Evolutionary conservation across 352 stramenopile species (phyloP).

Genomic region (Globisporangium camurandrum): DNA sequence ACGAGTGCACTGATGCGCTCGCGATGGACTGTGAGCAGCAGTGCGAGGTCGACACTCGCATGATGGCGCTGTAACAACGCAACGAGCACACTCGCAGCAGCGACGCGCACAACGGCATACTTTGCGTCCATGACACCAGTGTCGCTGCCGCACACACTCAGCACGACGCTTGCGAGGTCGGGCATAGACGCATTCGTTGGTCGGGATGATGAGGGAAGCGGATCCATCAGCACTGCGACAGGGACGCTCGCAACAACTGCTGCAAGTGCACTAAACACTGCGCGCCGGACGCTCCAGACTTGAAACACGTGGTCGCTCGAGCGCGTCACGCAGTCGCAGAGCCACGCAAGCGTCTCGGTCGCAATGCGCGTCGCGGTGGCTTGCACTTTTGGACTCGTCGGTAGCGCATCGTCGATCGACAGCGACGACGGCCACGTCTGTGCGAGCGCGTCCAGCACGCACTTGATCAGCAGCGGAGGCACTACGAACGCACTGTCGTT

Average conservation of each 20-base stretch:
- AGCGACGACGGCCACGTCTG: constrained; percentile 31
- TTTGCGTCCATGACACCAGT: constrained; percentile 56
- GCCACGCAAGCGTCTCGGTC: constrained; percentile 38
- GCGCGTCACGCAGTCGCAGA: constrained; percentile 28
- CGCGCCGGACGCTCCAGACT: constrained; percentile 61
- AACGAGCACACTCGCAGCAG: constrained; percentile 37
- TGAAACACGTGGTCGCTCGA: constrained; percentile 37
- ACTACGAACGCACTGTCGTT: constrained; percentile 9
- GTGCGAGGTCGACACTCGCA: constrained; percentile 21
- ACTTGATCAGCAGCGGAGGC: constrained; percentile 63
- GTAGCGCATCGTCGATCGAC: not conserved
- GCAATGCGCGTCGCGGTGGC: constrained; percentile 1
- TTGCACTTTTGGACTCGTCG: too few relatives aligned
- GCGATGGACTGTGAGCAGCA: constrained; percentile 39
- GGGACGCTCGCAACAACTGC: constrained; percentile 28
- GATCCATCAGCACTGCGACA: constrained; percentile 10
- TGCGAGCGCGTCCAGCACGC: constrained; percentile 58
- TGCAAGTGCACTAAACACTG: constrained; percentile 35
- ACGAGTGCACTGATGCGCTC: constrained; percentile 35
- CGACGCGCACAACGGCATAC: constrained; percentile 65
- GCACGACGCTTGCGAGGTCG: constrained; percentile 22
- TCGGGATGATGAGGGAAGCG: too few relatives aligned
- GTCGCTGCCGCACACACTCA: constrained; percentile 39
- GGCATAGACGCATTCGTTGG: too few relatives aligned
- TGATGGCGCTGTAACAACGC: constrained; percentile 30